phyloP scores from a whole-genome alignment of 2,329 filamentous ascomycete genomes.

The Lizonia empirigonia region DNA sequence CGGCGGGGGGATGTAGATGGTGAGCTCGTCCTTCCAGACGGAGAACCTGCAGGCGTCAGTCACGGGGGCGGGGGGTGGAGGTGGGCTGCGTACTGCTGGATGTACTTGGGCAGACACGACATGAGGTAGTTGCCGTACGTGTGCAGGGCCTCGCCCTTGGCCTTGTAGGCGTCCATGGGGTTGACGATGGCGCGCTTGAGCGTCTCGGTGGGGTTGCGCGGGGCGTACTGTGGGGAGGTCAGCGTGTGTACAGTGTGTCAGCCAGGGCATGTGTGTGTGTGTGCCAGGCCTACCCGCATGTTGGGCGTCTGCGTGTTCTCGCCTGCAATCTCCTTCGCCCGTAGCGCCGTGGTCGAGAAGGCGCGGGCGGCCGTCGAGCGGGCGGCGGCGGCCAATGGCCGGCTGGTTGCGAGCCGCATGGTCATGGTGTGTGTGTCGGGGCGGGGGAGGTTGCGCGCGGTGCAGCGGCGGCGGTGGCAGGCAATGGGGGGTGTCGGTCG shows the following conservation, averaged over 20 bases:
- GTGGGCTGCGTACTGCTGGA: conserved; percentile 86
- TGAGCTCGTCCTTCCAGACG: conserved; percentile 99
- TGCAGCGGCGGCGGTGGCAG: conserved; percentile 25
- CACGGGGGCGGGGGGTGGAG: too few species aligned
- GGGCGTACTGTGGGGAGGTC: conserved; percentile 53
- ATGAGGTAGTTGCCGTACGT: conserved; percentile 96
- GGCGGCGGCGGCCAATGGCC: conserved; percentile 47
- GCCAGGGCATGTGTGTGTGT: neutral
- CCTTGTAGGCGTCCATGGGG: conserved; percentile 88
- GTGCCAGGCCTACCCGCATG: conserved; percentile 47
- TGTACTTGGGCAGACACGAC: conserved; percentile 94
- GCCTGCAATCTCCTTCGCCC: conserved; percentile 53
- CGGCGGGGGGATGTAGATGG: conserved; percentile 89
- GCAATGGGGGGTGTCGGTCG: conserved; percentile 14
- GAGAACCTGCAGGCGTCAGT: conserved; percentile 79
- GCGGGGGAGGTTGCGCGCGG: conserved; percentile 29
- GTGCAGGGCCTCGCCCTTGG: conserved; percentile 86
- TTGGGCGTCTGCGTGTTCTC: conserved; percentile 52
- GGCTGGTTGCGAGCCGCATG: conserved; percentile 48
- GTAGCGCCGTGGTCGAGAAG: conserved; percentile 51
- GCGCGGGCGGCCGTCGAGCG: conserved; percentile 48
- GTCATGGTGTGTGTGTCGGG: conserved; percentile 44
- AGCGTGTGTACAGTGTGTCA: too few species aligned
- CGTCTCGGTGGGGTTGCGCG: conserved; percentile 53
- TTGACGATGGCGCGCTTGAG: conserved; percentile 84